Evolutionary conservation across 2,329 filamentous ascomycete genomes (phyloP).

Genomic region (Coniochaeta ligniaria): DNA sequence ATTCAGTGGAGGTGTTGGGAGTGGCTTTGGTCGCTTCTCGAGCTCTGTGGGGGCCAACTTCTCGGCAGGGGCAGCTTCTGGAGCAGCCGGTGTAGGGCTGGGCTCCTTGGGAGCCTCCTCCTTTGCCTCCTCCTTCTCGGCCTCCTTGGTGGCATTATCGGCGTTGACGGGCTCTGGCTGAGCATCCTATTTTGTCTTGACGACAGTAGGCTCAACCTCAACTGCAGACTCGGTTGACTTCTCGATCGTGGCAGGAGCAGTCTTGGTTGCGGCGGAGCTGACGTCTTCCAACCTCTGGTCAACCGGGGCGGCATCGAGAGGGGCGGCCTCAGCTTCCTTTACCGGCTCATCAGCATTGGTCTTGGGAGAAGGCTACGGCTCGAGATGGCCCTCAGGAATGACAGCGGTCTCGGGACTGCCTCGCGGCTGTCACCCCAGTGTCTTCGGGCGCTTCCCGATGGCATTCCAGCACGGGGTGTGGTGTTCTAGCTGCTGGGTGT

Average conservation of each 20-base stretch:
- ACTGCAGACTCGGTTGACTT: conserved; percentile 23
- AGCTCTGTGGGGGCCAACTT: conserved; percentile 32
- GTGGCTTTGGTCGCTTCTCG: conserved; percentile 49
- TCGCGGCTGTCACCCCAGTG: too few relatives aligned
- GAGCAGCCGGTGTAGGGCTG: conserved; percentile 44
- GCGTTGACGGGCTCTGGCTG: conserved; percentile 28
- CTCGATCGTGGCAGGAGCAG: conserved; percentile 32
- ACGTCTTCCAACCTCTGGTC: conserved; percentile 72
- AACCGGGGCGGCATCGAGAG: conserved; percentile 45
- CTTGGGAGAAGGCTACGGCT: not conserved
- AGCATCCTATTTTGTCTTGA: conserved; percentile 28
- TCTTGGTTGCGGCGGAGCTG: conserved; percentile 25
- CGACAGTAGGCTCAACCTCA: conserved; percentile 21
- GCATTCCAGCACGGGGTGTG: too few relatives aligned
- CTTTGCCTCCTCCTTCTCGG: conserved; percentile 48
- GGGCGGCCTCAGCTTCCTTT: conserved; percentile 13
- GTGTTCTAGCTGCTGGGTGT: too few relatives aligned
- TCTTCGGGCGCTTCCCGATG: too few relatives aligned
- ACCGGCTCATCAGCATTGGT: conserved; percentile 20
- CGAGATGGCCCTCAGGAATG: not conserved
- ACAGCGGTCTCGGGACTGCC: conserved; percentile 3
- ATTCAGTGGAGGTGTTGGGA: too few relatives aligned
- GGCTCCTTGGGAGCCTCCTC: conserved; percentile 64
- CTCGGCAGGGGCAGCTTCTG: conserved; percentile 34
- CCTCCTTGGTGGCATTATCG: conserved; percentile 43